These are phyloP conservation scores for Colletotrichum brevisporum DNA, from an alignment of 2,329 filamentous ascomycete genomes.

Conservation along the genomic window DNA sequence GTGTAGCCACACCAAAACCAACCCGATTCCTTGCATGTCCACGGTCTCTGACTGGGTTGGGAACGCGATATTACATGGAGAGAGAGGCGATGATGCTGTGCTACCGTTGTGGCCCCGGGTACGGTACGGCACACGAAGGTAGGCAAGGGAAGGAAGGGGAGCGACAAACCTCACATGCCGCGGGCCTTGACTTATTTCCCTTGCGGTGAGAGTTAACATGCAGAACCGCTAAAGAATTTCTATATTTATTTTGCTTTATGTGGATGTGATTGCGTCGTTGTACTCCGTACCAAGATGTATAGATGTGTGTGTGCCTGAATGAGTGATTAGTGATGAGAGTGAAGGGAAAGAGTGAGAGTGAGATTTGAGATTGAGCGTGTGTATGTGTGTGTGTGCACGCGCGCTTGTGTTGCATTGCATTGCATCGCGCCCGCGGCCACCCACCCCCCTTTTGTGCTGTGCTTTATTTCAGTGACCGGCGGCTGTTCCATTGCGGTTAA, in stretches of 20 bases:
- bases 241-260: neutral
- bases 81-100: neutral
- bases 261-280: neutral
- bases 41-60: conserved; percentile 1
- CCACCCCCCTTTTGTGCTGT: conserved; percentile 6
- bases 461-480: conserved; percentile 5
- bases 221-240: conserved; percentile 35
- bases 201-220: neutral
- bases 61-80: neutral
- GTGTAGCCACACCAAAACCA: conserved; percentile 19
- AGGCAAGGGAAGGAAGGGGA: too few relatives aligned
- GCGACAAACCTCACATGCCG: neutral
- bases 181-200: neutral
- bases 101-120: neutral
- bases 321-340: too few relatives aligned
- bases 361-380: conserved; percentile 2
- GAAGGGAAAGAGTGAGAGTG: neutral
- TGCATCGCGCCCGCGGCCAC: neutral
- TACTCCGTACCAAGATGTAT: neutral
- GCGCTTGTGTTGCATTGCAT: conserved; percentile 12
- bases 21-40: neutral
- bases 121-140: too few relatives aligned
- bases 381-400: neutral
- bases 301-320: neutral
- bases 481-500: conserved; percentile 3